Evolutionary conservation across 2,329 filamentous ascomycete species (phyloP), one percentile per base, ranked within the genome.

Genomic region (Trichoderma simmonsii): DNA sequence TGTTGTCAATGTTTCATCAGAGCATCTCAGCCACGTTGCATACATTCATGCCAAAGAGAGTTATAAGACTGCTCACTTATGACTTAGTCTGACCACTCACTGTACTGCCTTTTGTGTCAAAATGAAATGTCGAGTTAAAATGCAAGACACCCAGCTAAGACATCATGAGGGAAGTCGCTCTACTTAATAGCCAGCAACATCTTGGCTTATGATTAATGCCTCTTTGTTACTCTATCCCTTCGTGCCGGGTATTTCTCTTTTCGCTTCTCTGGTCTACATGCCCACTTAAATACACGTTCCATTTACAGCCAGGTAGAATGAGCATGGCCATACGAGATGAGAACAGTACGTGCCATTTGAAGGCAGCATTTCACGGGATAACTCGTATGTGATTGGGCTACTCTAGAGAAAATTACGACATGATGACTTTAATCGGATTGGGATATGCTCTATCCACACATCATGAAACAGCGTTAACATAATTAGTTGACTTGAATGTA

Each of bases 151-250:
- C 26, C 26, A 26, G 26, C 26, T 26, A 26, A 26, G 26, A 26
- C 26, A 26, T 26, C 26, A 26, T 26, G 26, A 26, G 26, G 26
- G 26, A 26, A 26, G 26, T 26, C 26, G 18, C 39, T 43, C 18
- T 3, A 2, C 4, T 43, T 3, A 43, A 8, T 15, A 43, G 6
- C 6, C 4, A n/a, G 3, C 15, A n/a, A n/a, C 18, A 3, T n/a
- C 39, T 8, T 6, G 18, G 39, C 7, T 9, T n/a, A n/a, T n/a
- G 1, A n/a, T 9, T 1, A n/a, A 9, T n/a, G 1, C 1, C 15
- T 43, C 39, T n/a, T 48, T 48, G 15, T 48, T n/a, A 48, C 43
- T 39, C 8, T 2, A 2, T n/a, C 7, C n/a, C 18, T 21, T 21
- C 6, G 2, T 21, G 43, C 18, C 5, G 2, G 4, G 8, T 48